Evolutionary conservation across 2,329 filamentous ascomycete genomes (phyloP).

Genomic region (Clathrospora elynae): DNA sequence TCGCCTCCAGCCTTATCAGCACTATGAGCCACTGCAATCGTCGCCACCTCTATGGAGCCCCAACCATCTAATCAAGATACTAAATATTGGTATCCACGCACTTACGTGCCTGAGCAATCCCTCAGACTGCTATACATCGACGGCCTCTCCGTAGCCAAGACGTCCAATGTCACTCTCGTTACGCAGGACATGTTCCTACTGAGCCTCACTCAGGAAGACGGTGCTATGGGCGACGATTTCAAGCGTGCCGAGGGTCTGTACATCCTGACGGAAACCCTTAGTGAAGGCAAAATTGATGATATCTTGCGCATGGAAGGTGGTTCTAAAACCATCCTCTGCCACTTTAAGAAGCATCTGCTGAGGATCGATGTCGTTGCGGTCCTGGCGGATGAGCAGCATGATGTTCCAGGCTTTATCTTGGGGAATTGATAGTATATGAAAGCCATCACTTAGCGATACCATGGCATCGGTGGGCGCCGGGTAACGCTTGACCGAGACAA

Average conservation of each 20-base stretch:
- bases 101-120: constrained; percentile 63
- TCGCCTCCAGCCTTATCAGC: too few relatives aligned
- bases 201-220: constrained; percentile 32
- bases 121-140: constrained; percentile 71
- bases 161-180: constrained; percentile 68
- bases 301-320: constrained; percentile 71
- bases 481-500: constrained; percentile 56
- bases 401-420: constrained; percentile 6
- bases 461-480: constrained; percentile 52
- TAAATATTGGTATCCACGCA: constrained; percentile 65
- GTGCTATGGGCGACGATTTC: constrained; percentile 53
- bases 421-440: constrained; percentile 45
- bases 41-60: too few relatives aligned
- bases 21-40: too few relatives aligned
- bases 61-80: too few relatives aligned
- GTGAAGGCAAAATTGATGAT: constrained; percentile 62
- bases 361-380: constrained; percentile 21
- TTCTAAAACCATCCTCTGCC: constrained; percentile 72
- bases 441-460: constrained; percentile 51
- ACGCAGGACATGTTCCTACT: constrained; percentile 67
- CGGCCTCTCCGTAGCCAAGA: constrained; percentile 71
- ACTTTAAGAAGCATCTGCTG: constrained; percentile 57
- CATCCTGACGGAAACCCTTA: constrained; percentile 56
- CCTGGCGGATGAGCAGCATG: neutral
- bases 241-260: constrained; percentile 63